phyloP scores from a whole-genome alignment of 2,329 filamentous ascomycete species.

The Paecilomyces sp. region DNA sequence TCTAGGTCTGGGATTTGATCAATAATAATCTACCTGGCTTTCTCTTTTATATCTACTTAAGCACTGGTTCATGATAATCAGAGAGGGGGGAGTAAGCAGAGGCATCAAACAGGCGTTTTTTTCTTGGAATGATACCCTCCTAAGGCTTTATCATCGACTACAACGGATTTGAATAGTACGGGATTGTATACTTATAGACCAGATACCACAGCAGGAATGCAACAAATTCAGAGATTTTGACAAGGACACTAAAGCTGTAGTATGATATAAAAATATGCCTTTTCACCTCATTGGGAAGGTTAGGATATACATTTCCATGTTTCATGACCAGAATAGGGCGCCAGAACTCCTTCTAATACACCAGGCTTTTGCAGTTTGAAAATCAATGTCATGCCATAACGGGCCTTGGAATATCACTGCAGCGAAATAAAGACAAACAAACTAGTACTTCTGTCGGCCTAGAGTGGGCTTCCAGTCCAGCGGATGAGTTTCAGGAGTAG shows the following conservation, averaged over 20 bases:
- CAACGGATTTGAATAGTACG: not conserved
- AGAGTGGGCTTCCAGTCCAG: slow-evolving; percentile 85
- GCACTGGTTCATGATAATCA: not conserved
- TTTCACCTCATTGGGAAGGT: not conserved
- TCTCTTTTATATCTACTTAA: not conserved
- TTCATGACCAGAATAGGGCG: not conserved
- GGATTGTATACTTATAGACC: not conserved
- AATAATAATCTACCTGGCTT: slow-evolving; percentile 9
- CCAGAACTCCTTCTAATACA: slow-evolving; percentile 6
- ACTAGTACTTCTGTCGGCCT: slow-evolving; percentile 66
- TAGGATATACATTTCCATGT: not conserved
- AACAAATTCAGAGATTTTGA: not conserved
- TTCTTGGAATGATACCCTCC: not conserved
- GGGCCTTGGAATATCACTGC: not conserved
- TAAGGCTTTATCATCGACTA: not conserved
- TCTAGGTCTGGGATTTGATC: slow-evolving; percentile 54
- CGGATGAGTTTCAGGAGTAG: slow-evolving; percentile 85
- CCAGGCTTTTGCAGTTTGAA: not conserved
- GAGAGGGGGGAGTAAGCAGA: not conserved
- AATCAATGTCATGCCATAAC: not conserved
- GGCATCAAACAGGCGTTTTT: not conserved
- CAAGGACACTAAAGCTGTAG: not conserved
- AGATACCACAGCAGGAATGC: not conserved
- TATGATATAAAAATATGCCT: not conserved
- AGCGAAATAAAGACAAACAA: slow-evolving; percentile 1